Evolutionary conservation across 2,329 filamentous ascomycete species (phyloP), one percentile per base, ranked within the genome.

Genomic region (Ophiostoma perfectum): DNA sequence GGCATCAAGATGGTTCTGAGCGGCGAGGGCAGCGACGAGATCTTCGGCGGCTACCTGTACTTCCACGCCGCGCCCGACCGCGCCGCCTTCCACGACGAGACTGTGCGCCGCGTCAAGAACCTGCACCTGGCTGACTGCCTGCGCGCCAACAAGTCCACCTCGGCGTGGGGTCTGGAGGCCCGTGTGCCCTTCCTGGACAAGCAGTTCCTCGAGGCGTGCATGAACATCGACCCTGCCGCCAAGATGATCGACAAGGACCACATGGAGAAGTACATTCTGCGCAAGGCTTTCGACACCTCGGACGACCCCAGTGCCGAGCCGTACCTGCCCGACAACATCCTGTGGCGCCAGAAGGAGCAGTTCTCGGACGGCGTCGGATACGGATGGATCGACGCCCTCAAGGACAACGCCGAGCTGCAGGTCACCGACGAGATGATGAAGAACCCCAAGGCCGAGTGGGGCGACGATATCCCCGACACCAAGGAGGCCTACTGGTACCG

Each of bases 401-500:
- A 97, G 85, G 95, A 98, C 80, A 91, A 90, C 76, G 95, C 95
- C 45, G 93, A 96, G 81, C 79, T 88, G 72, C 87, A 95, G 69
- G 90, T 99, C 68, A 96, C 91, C 18, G 94, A 99, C 76, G 94
- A 98, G 84, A 93, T 96, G 88, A 92, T 98, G 90, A 93, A 93
- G 85, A 94, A 96, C 86, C 94, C 95, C 72, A 97, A 97, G 85
- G 87, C 92, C 12, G 92, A 97, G 79, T 99, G 96, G 96, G 94
- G 93, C 66, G 81, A 82, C 75, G 96, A 99, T 76, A 87, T 97
- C 71, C 96, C 95, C 9, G 93, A 97, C 76, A 93, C 90, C 76
- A 99, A 99, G 86, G 95, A 99, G 82, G 95, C 93, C 81, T 96
- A 97, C 85, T 99, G 95, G 95, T 99, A 99, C 82, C 90, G 95